These are phyloP conservation scores for Spergularia marina DNA, from an alignment of 148 eudicot species.

Conservation along the genomic window DNA sequence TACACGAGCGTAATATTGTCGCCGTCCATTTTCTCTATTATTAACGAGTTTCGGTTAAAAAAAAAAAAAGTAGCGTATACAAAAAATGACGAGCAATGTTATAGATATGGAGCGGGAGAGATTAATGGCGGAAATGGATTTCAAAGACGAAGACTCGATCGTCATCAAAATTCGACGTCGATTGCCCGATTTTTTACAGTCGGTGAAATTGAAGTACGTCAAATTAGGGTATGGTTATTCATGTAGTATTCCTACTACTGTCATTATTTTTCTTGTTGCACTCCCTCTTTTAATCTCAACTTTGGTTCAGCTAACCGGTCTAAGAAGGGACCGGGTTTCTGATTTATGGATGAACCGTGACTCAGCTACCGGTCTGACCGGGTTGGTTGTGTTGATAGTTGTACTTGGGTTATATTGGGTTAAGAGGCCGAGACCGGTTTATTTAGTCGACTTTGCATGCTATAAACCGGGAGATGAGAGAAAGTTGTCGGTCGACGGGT, in stretches of 20 bases:
- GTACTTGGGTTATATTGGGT: conserved; percentile 48
- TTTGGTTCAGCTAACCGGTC: conserved; percentile 37
- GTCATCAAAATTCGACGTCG: conserved; percentile 67
- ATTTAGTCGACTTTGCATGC: conserved; percentile 65
- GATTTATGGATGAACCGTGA: conserved; percentile 41
- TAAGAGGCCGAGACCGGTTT: conserved; percentile 45
- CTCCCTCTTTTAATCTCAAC: conserved; percentile 43
- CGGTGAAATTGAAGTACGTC: conserved; percentile 76
- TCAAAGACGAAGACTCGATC: conserved; percentile 54
- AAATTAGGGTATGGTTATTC: conserved; percentile 63
- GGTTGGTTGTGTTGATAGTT: conserved; percentile 29
- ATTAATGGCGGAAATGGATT: conserved; percentile 68
- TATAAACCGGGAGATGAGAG: conserved; percentile 55
- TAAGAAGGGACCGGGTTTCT: conserved; percentile 36
- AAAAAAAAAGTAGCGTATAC: not conserved
- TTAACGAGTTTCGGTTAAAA: not conserved
- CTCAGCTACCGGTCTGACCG: conserved; percentile 39
- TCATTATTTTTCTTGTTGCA: conserved; percentile 35
- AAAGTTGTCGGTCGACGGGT: conserved; percentile 41
- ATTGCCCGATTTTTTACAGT: conserved; percentile 63
- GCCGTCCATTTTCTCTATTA: not conserved
- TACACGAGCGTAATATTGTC: not conserved
- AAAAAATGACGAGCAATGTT: conserved; percentile 26
- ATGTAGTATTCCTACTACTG: conserved; percentile 38
- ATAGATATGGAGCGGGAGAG: conserved; percentile 73